Percentiles rank a stretch among this genome's conserved stretches.
These are phyloP conservation scores for Penicillium hesseltinei DNA, from an alignment of 2,329 filamentous ascomycete species.

Conservation along the genomic window DNA sequence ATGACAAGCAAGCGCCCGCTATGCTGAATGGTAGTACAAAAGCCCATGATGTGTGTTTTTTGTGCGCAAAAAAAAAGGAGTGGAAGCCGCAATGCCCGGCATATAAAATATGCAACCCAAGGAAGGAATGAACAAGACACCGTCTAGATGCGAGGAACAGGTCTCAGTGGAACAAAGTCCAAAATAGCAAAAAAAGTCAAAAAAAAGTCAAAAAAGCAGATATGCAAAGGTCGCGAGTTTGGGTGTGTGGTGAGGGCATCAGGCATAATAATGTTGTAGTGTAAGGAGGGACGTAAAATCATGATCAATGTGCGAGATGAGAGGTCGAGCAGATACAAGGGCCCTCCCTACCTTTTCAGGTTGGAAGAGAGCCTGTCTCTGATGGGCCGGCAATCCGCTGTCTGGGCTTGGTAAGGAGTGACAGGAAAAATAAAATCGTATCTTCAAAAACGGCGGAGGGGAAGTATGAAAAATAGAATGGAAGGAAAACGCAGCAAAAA, in stretches of 20 bases:
- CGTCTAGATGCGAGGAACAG: slow-evolving; percentile 33
- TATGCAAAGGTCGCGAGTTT: slow-evolving; percentile 17
- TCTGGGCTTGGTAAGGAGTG: slow-evolving; percentile 31
- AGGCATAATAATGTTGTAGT: slow-evolving; percentile 26
- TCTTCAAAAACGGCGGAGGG: slow-evolving; percentile 23
- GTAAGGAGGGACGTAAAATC: slow-evolving; percentile 39
- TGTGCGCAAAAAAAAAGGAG: slow-evolving; percentile 26
- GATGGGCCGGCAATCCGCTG: background rate
- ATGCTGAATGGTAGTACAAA: slow-evolving; percentile 39
- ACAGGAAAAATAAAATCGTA: slow-evolving; percentile 24
- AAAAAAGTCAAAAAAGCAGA: slow-evolving; percentile 2
- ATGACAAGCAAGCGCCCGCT: slow-evolving; percentile 38
- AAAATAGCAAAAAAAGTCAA: background rate
- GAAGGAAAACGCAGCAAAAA: slow-evolving; percentile 13
- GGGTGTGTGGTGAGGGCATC: slow-evolving; percentile 25
- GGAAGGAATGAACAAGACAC: slow-evolving; percentile 36
- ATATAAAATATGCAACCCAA: slow-evolving; percentile 27
- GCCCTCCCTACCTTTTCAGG: slow-evolving; percentile 20
- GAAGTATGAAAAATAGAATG: slow-evolving; percentile 24
- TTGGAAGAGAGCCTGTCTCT: slow-evolving; percentile 13
- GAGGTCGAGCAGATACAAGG: slow-evolving; percentile 4
- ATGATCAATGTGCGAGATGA: slow-evolving; percentile 14
- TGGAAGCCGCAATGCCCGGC: slow-evolving; percentile 33
- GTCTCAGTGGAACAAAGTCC: slow-evolving; percentile 10
- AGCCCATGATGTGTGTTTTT: slow-evolving; percentile 23